phyloP scores from a whole-genome alignment of 1,284 basidiomycete genomes.

The Tilletia horrida region DNA sequence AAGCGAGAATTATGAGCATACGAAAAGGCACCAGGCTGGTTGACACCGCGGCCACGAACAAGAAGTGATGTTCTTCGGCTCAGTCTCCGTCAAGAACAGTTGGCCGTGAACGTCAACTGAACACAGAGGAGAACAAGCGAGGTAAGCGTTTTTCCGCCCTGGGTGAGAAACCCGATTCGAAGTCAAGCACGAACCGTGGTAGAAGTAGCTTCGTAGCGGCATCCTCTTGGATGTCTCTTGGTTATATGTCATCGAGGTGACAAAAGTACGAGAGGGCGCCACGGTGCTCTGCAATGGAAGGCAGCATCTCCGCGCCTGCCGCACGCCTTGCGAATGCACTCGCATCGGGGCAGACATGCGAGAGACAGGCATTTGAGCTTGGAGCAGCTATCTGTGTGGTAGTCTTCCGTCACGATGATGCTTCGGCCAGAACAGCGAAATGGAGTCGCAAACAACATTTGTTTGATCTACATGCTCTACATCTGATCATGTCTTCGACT shows the following conservation, averaged over 20 bases:
- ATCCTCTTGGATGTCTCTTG: background rate
- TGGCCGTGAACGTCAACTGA: conserved; percentile 24
- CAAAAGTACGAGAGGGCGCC: no score
- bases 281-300: no score
- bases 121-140: background rate
- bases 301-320: no score
- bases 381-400: no score
- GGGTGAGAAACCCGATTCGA: background rate
- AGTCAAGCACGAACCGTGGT: background rate
- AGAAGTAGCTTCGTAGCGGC: conserved; percentile 5
- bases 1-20: background rate
- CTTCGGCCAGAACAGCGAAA: background rate
- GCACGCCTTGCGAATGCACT: no score
- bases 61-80: conserved; percentile 24
- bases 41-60: background rate
- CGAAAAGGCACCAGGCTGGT: background rate
- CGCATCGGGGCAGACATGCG: no score
- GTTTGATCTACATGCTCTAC: background rate
- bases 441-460: background rate
- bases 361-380: no score
- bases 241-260: background rate
- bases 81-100: conserved; percentile 22
- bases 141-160: background rate
- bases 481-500: no score
- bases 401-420: no score